Base-by-base conservation (phyloP, 306 rosid species). In the Prunus davidiana region DNA sequence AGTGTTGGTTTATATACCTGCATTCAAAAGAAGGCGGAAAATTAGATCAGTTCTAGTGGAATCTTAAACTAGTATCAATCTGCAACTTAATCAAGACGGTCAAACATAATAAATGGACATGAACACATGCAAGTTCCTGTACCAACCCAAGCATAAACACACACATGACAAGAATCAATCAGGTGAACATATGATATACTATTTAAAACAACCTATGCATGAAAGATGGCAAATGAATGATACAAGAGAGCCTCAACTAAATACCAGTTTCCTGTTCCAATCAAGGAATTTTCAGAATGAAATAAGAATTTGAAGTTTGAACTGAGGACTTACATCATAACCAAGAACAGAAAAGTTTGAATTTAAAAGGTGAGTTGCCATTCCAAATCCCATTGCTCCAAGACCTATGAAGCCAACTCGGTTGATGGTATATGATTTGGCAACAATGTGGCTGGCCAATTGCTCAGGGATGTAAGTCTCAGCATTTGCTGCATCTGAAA, bases 301-400 rank as follows among this genome's bases (percentile, higher is more conserved):
- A 56, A 56, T 56, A 56, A 56, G 62, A 7, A 15, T 28, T 4
- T 43, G 30, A 15, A 27, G 8, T 28, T 4, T 43, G 30, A 15
- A 27, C 45, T 1, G 66, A 72, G 81, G 25, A 82, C 84, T 94
- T 94, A 94, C 98, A 73, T 94, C 98, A 82, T 75, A 94, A 83
- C 98, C 98, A 78, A 50, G 30, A 69, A 94, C 98, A 58, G 76
- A 60, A 88, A 87, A 90, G 43, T 91, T 84, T 65, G 93, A 90
- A 50, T 57, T 89, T 86, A 94, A 67, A 70, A 94, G 89, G 55
- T 94, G 95, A 75, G 97, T 86, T 74, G 98, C 96, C 98, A 94
- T 94, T 90, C 98, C 98, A 82, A 90, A 94, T 82, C 98, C 98
- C 98, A 94, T 94, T 70, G 96, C 98, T 84, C 98, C 98, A 71